These are phyloP conservation scores for Fusarium keratoplasticum DNA, from an alignment of 2,329 filamentous ascomycete species.

Conservation along the genomic window DNA sequence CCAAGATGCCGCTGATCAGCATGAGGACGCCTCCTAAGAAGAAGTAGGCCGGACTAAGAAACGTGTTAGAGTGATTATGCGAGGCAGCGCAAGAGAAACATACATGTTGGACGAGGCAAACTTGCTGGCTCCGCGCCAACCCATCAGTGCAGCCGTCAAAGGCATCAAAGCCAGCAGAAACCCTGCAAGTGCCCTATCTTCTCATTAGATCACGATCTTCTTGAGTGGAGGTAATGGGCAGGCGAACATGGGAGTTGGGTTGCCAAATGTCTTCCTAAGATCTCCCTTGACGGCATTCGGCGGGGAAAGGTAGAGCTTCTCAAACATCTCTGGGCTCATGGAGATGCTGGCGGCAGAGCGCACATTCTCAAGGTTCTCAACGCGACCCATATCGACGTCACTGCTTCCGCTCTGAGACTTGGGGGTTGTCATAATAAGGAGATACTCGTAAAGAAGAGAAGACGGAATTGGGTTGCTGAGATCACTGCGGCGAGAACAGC, in stretches of 20 bases:
- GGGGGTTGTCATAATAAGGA: neutral
- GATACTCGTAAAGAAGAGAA: neutral
- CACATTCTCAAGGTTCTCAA: conserved; percentile 11
- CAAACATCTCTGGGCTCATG: conserved; percentile 69
- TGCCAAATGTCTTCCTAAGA: conserved; percentile 65
- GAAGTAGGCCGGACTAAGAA: conserved; percentile 56
- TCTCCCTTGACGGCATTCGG: conserved; percentile 62
- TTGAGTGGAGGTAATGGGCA: too few species aligned
- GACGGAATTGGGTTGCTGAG: neutral
- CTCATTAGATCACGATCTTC: neutral
- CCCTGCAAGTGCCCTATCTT: conserved; percentile 58
- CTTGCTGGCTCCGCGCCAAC: conserved; percentile 62
- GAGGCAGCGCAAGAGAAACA: conserved; percentile 27
- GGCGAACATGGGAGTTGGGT: conserved; percentile 68
- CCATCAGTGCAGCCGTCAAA: conserved; percentile 61
- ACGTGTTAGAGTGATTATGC: too few species aligned
- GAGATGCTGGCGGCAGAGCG: conserved; percentile 49
- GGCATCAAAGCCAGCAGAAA: conserved; percentile 61
- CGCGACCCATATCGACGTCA: neutral
- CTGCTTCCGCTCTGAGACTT: neutral
- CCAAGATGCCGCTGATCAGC: conserved; percentile 61
- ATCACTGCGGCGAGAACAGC: neutral
- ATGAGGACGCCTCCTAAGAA: conserved; percentile 65
- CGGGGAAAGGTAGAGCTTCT: conserved; percentile 70
- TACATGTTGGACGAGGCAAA: conserved; percentile 60